A percentile compares a stretch with the other conserved stretches of the same genome.
phyloP scores from a whole-genome alignment of 768 basidiomycete species.

The Russula lepida region DNA sequence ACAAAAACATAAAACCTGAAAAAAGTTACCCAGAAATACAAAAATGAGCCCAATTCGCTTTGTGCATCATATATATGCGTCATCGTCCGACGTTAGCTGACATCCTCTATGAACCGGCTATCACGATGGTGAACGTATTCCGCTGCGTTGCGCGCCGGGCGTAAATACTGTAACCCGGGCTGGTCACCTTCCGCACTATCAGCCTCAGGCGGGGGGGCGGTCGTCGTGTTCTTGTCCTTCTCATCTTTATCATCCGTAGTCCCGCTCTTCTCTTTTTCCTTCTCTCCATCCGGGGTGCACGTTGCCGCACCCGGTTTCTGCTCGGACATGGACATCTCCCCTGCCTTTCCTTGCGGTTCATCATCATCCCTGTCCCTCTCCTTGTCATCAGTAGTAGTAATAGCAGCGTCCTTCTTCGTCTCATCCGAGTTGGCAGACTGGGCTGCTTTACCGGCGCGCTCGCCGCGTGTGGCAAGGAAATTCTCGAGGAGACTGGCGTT shows the following conservation, averaged over 20 bases:
- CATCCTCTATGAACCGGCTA: conserved; percentile 20
- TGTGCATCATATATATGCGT: not conserved
- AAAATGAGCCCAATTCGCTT: not conserved
- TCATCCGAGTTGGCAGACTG: not conserved
- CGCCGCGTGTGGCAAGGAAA: conserved; percentile 66
- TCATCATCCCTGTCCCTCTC: not conserved
- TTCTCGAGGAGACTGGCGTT: conserved; percentile 85
- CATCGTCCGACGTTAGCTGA: not conserved
- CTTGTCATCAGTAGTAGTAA: not conserved
- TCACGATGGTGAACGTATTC: conserved; percentile 6
- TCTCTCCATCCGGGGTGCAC: not conserved
- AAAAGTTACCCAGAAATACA: not conserved
- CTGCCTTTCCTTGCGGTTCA: not conserved
- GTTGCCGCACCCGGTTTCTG: not conserved
- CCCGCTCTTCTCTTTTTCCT: not conserved
- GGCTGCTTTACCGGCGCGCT: not conserved
- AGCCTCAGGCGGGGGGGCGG: not conserved
- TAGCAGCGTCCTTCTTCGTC: not conserved
- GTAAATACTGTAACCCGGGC: not conserved
- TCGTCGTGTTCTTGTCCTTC: not conserved
- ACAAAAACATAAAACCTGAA: not conserved
- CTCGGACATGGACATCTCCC: not conserved
- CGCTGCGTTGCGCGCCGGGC: not conserved
- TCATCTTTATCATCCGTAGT: not conserved
- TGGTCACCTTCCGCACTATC: not conserved